A percentile compares a stretch with the other conserved stretches of the same genome.
Conservation (phyloP, 2,329 filamentous ascomycete species). For the Trichoderma cornu-damae region DNA sequence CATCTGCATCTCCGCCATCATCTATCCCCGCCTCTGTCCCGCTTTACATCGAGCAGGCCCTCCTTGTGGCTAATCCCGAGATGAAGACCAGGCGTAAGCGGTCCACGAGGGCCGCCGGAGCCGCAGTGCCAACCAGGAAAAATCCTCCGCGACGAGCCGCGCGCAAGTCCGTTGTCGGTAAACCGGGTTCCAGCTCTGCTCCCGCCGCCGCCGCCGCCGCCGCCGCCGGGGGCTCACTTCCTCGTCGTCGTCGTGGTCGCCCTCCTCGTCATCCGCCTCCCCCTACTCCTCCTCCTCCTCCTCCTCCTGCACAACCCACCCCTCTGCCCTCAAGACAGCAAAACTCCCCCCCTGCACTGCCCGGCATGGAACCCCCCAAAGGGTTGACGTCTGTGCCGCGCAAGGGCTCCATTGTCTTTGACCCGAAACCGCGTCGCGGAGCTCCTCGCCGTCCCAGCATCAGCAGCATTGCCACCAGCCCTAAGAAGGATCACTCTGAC, state of each 20-base stretch:
- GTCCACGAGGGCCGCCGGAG: neutral
- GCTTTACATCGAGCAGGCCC: neutral
- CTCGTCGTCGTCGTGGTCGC: no score
- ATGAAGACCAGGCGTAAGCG: conserved; percentile 6
- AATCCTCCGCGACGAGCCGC: neutral
- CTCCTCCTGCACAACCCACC: neutral
- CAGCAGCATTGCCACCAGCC: conserved; percentile 21
- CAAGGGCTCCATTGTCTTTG: conserved; percentile 17
- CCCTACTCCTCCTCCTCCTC: neutral
- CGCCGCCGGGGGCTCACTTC: no score
- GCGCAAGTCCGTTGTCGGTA: no score
- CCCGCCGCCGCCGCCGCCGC: neutral
- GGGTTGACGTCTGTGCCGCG: conserved; percentile 3
- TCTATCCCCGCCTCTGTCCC: neutral
- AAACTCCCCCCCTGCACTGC: neutral
- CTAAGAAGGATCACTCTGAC: conserved; percentile 23
- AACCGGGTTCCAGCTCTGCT: neutral
- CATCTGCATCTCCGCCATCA: neutral
- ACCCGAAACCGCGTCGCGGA: conserved; percentile 25
- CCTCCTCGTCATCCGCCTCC: no score
- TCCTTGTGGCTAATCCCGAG: neutral
- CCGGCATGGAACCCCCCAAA: neutral
- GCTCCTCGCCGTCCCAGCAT: conserved; percentile 20
- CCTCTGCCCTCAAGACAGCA: neutral
- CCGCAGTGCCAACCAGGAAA: neutral